phyloP scores from a whole-genome alignment of 176 grass and related monocot species.

The Avena atlantica region DNA sequence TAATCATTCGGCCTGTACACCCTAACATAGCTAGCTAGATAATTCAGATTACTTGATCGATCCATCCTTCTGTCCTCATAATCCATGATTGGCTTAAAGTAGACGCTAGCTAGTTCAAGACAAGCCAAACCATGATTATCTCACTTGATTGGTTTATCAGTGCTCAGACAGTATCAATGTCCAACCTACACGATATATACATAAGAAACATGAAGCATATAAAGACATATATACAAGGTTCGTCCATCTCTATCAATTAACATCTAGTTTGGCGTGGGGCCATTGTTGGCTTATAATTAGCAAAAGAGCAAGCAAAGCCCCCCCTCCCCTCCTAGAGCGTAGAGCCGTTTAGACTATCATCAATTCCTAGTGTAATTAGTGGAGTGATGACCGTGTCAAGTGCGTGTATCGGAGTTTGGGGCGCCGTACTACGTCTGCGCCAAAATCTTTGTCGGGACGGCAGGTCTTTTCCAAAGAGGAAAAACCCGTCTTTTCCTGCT shows the following conservation, averaged over 20 bases:
- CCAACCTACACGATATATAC: not conserved
- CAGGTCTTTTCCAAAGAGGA: slow-evolving; percentile 41
- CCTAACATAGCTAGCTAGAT: slow-evolving; percentile 29
- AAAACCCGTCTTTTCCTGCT: slow-evolving; percentile 47
- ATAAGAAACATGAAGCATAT: not conserved
- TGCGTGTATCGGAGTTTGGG: slow-evolving; percentile 38
- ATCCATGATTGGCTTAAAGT: slow-evolving; percentile 50
- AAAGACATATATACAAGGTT: not conserved
- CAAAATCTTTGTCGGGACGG: slow-evolving; percentile 56
- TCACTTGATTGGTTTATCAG: slow-evolving; percentile 33
- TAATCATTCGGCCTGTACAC: slow-evolving; percentile 43
- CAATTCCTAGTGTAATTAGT: not conserved
- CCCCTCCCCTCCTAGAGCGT: slow-evolving; percentile 8
- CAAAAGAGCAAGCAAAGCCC: slow-evolving; percentile 27
- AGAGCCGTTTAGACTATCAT: slow-evolving; percentile 37
- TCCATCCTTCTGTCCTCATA: slow-evolving; percentile 19
- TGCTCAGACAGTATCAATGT: not conserved
- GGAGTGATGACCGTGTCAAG: not conserved
- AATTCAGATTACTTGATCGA: slow-evolving; percentile 40
- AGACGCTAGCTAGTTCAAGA: slow-evolving; percentile 41
- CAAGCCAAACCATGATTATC: slow-evolving; percentile 11
- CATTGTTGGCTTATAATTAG: slow-evolving; percentile 10
- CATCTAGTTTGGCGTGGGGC: not conserved
- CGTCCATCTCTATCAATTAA: not conserved
- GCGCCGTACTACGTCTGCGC: slow-evolving; percentile 49